Percentiles rank a stretch among this genome's conserved stretches.
Conservation (phyloP, 305 asterid species). For the Solanum aculeatissimum region DNA sequence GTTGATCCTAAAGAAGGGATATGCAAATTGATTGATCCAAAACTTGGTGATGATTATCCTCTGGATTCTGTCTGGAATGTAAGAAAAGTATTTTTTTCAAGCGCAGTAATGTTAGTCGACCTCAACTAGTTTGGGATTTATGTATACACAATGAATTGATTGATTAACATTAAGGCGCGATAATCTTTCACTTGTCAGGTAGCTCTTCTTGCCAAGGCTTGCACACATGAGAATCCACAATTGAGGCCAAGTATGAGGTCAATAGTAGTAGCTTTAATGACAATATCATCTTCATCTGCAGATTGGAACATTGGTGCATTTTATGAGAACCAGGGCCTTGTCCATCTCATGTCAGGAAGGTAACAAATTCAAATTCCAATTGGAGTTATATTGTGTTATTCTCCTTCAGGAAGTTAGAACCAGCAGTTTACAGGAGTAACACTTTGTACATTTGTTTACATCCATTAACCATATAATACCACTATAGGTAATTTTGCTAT, state of each 20-base stretch:
- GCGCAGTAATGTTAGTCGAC: background rate
- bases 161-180: background rate
- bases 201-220: constrained; percentile 71
- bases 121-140: background rate
- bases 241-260: constrained; percentile 85
- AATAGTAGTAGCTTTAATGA: constrained; percentile 75
- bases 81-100: background rate
- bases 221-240: constrained; percentile 74
- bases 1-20: constrained; percentile 40
- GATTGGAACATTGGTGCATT: constrained; percentile 76
- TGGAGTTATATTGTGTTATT: background rate
- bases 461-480: background rate
- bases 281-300: constrained; percentile 67
- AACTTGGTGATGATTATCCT: constrained; percentile 52
- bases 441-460: background rate
- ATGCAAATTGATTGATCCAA: constrained; percentile 51
- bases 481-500: background rate
- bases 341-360: constrained; percentile 59
- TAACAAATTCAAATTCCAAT: constrained; percentile 3
- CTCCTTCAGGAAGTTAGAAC: background rate
- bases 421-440: background rate
- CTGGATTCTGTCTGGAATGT: constrained; percentile 64
- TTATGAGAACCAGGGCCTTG: constrained; percentile 55
- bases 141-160: background rate
- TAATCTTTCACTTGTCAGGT: constrained; percentile 26